Evolutionary conservation across 1,284 basidiomycete genomes (phyloP).

Genomic region (Ustilago lituana): DNA sequence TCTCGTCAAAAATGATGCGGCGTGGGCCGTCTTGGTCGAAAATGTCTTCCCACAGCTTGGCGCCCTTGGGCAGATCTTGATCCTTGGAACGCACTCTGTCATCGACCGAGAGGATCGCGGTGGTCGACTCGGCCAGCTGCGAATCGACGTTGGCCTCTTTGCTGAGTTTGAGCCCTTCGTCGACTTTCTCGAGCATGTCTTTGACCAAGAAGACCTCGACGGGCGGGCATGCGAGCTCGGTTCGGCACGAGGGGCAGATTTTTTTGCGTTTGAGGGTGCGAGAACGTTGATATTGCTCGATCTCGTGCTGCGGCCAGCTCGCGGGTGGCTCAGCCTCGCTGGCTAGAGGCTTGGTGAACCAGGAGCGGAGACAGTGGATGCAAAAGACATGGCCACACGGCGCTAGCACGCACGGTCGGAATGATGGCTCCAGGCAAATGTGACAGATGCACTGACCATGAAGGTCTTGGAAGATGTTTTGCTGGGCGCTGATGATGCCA

Average conservation of each 20-base stretch:
- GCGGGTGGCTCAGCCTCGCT: slow-evolving; percentile 29
- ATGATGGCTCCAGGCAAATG: slow-evolving; percentile 56
- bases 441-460: slow-evolving; percentile 50
- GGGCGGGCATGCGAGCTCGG: slow-evolving; percentile 52
- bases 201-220: slow-evolving; percentile 59
- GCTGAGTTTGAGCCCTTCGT: slow-evolving; percentile 27
- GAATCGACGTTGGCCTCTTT: slow-evolving; percentile 21
- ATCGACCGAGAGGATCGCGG: slow-evolving; percentile 22
- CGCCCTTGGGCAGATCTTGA: slow-evolving; percentile 41
- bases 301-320: slow-evolving; percentile 13
- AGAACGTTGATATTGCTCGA: slow-evolving; percentile 11
- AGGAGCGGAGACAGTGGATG: slow-evolving; percentile 58
- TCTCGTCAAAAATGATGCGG: slow-evolving; percentile 56
- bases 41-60: slow-evolving; percentile 51
- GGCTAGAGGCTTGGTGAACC: slow-evolving; percentile 56
- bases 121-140: slow-evolving; percentile 27
- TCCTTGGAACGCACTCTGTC: slow-evolving; percentile 36
- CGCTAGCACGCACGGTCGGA: slow-evolving; percentile 56
- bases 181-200: slow-evolving; percentile 53
- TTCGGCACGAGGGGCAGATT: slow-evolving; percentile 62
- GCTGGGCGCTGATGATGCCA: slow-evolving; percentile 31
- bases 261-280: slow-evolving; percentile 56
- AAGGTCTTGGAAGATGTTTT: slow-evolving; percentile 32
- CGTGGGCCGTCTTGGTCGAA: slow-evolving; percentile 39
- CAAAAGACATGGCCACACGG: slow-evolving; percentile 65